Conservation (phyloP, 75 land plant species). For the Pseudotsuga menziesii region DNA sequence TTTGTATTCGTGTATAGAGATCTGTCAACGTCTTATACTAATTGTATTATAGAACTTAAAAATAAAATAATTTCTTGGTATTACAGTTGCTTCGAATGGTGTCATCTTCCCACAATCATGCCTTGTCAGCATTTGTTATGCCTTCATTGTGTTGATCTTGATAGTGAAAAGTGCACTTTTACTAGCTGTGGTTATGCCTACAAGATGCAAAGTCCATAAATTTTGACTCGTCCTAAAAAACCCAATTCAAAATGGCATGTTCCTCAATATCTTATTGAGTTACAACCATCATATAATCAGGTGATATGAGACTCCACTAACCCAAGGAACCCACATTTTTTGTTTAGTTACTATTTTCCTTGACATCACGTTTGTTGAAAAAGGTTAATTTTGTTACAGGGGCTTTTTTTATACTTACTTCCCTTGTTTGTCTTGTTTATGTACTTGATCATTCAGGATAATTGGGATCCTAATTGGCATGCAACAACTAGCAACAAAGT, state of each 20-base stretch:
- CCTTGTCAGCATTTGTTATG: constrained; percentile 95
- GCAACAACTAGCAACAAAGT: constrained; percentile 97
- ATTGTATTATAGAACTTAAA: not conserved
- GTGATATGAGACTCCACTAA: constrained; percentile 13
- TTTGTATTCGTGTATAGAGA: not conserved
- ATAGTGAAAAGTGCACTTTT: constrained; percentile 74
- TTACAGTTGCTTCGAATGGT: constrained; percentile 90
- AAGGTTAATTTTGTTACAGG: not conserved
- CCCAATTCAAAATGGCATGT: constrained; percentile 98
- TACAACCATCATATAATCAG: constrained; percentile 95
- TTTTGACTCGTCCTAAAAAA: constrained; percentile 85
- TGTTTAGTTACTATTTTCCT: too few species aligned
- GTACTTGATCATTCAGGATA: constrained; percentile 46
- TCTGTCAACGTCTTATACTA: not conserved
- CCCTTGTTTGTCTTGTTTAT: constrained; percentile 2
- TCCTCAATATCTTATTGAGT: constrained; percentile 94
- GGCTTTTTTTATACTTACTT: not conserved
- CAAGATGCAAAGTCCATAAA: constrained; percentile 94
- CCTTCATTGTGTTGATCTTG: constrained; percentile 88
- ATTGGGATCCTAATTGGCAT: constrained; percentile 99
- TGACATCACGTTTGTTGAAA: too few species aligned
- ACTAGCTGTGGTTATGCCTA: constrained; percentile 78
- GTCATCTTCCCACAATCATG: constrained; percentile 86
- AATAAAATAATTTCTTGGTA: not conserved
- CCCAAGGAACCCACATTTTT: not conserved